These are phyloP conservation scores for Phialophora macrospora DNA, from an alignment of 2,329 filamentous ascomycete species.

Conservation along the genomic window DNA sequence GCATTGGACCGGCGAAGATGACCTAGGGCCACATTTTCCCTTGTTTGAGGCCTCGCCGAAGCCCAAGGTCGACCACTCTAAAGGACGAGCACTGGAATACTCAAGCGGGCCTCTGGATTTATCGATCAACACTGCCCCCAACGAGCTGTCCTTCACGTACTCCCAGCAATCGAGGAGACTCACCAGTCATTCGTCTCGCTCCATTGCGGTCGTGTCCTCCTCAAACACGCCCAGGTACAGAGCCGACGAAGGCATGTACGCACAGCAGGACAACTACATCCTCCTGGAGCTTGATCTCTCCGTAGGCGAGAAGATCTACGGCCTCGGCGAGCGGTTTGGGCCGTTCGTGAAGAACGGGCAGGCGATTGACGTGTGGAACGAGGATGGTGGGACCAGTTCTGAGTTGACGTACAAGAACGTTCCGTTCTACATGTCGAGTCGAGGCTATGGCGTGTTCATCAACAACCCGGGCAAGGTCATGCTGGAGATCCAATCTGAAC, in stretches of 20 bases:
- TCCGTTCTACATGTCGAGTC: constrained; percentile 47
- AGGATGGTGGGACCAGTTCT: constrained; percentile 47
- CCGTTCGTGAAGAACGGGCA: constrained; percentile 74
- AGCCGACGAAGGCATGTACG: constrained; percentile 46
- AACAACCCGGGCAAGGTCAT: constrained; percentile 68
- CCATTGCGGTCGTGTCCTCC: constrained; percentile 48
- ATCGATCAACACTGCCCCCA: constrained; percentile 44
- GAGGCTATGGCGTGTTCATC: constrained; percentile 73
- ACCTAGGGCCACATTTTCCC: constrained; percentile 20
- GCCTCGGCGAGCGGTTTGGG: constrained; percentile 72
- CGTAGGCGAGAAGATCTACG: constrained; percentile 66
- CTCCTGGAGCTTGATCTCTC: constrained; percentile 44
- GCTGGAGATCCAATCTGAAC: constrained; percentile 70
- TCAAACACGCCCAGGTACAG: constrained; percentile 44
- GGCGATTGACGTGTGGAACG: constrained; percentile 61
- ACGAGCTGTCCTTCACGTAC: constrained; percentile 44
- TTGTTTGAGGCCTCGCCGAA: constrained; percentile 40
- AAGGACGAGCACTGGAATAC: constrained; percentile 42
- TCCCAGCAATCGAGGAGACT: constrained; percentile 39
- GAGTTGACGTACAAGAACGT: constrained; percentile 35
- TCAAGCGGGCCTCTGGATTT: constrained; percentile 44
- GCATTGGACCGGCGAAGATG: constrained; percentile 23
- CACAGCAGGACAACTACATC: constrained; percentile 48
- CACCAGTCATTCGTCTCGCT: constrained; percentile 48
- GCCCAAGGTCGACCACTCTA: constrained; percentile 41